phyloP scores from a whole-genome alignment of 345 rosid species.

The Pseudoturritis turrita region DNA sequence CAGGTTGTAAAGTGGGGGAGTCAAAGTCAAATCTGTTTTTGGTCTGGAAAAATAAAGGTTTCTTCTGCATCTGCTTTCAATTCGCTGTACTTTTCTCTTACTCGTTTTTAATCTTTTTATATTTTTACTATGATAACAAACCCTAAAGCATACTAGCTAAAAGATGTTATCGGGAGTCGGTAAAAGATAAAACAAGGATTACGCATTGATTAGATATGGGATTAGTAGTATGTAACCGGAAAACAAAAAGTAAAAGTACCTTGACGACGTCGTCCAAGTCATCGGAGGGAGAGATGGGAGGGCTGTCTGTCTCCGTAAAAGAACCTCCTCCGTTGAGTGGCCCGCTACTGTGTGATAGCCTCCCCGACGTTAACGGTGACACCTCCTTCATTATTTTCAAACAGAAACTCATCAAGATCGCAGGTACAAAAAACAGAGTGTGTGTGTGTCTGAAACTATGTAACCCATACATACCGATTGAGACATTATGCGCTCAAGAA shows the following conservation, averaged over 20 bases:
- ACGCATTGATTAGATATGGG: too few relatives aligned
- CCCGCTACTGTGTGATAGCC: conserved; percentile 94
- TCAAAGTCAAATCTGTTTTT: conserved; percentile 28
- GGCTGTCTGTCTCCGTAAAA: conserved; percentile 61
- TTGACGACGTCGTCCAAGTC: conserved; percentile 89
- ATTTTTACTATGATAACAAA: background rate
- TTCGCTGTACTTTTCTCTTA: conserved; percentile 9
- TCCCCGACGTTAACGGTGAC: conserved; percentile 88
- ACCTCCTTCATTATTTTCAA: conserved; percentile 54
- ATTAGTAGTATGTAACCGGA: too few relatives aligned
- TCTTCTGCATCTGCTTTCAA: conserved; percentile 12
- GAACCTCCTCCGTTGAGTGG: conserved; percentile 62
- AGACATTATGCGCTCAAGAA: conserved; percentile 94
- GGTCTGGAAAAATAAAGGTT: background rate
- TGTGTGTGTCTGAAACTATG: background rate
- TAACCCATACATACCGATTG: conserved; percentile 58
- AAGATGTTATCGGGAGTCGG: background rate
- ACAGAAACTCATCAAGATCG: background rate
- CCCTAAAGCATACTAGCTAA: background rate
- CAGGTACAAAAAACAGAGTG: background rate
- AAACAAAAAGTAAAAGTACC: conserved; percentile 35
- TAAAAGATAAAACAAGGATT: background rate
- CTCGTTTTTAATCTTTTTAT: background rate
- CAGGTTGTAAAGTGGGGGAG: conserved; percentile 22
- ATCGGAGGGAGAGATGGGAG: conserved; percentile 81